Evolutionary conservation across 1,284 basidiomycete genomes (phyloP).

Genomic region (Boletus sp.): DNA sequence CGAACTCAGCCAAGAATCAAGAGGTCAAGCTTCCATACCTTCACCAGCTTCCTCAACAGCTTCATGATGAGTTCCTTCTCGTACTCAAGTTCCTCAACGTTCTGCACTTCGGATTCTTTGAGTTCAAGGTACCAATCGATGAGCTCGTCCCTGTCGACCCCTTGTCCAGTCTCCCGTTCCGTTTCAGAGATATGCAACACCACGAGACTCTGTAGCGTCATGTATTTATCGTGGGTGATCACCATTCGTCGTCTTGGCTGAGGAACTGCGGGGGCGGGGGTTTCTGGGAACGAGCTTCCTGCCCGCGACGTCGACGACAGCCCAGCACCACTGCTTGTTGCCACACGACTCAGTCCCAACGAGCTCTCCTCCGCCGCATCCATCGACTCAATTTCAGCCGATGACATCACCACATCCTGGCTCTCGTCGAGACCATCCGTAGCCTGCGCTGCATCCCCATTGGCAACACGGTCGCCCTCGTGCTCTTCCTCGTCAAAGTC

Average conservation of each 20-base stretch:
- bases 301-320: constrained; percentile 41
- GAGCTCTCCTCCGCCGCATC: constrained; percentile 59
- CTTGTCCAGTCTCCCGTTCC: constrained; percentile 74
- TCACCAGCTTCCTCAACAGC: constrained; percentile 85
- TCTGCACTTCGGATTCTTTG: constrained; percentile 80
- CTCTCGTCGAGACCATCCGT: constrained; percentile 42
- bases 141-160: constrained; percentile 84
- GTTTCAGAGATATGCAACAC: constrained; percentile 78
- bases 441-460: constrained; percentile 28
- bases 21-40: constrained; percentile 48
- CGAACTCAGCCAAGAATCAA: background rate
- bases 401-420: constrained; percentile 64
- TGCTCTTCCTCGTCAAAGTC: constrained; percentile 94
- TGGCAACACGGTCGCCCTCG: constrained; percentile 38
- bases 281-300: constrained; percentile 33
- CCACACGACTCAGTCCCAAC: constrained; percentile 36
- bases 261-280: constrained; percentile 33
- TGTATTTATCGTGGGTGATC: constrained; percentile 95
- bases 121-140: constrained; percentile 96
- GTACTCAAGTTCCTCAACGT: constrained; percentile 87
- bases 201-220: constrained; percentile 85
- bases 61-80: constrained; percentile 90
- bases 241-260: constrained; percentile 73
- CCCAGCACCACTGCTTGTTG: constrained; percentile 33
- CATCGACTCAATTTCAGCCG: constrained; percentile 50